phyloP scores from a whole-genome alignment of 1,139 yeast genomes.

The Debaryomyces singareniensis region DNA sequence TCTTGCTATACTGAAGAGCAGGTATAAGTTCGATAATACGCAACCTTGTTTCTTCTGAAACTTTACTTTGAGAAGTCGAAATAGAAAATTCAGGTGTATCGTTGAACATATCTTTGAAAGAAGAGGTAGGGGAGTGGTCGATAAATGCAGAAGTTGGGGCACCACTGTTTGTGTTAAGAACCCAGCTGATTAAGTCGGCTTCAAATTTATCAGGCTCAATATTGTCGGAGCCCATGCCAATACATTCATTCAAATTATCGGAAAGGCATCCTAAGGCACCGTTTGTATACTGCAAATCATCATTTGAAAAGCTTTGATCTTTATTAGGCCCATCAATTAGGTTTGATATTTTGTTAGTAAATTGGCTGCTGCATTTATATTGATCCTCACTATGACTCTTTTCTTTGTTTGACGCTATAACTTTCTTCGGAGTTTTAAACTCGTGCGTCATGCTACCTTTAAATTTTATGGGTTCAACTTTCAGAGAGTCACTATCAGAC shows the following conservation, averaged over 20 bases:
- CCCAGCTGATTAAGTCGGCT: not conserved
- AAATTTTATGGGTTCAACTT: no score
- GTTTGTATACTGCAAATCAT: not conserved
- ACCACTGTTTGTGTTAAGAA: not conserved
- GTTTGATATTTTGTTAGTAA: not conserved
- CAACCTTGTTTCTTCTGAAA: conserved; percentile 20
- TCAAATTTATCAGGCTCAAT: not conserved
- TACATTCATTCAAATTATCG: no score
- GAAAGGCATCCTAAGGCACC: not conserved
- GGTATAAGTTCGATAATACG: conserved; percentile 27
- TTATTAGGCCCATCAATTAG: not conserved
- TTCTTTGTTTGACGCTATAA: no score
- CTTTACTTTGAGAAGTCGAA: conserved; percentile 17
- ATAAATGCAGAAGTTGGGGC: not conserved
- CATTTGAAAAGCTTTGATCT: not conserved
- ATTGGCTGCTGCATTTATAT: no score
- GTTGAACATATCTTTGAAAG: conserved; percentile 27
- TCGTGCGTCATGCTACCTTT: no score
- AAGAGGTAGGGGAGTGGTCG: conserved; percentile 13
- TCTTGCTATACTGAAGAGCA: conserved; percentile 20
- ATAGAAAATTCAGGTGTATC: conserved; percentile 25
- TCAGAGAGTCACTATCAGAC: no score
- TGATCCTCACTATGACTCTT: no score
- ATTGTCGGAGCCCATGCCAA: not conserved
- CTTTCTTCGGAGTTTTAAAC: no score